phyloP scores from a whole-genome alignment of 345 rosid species.

The Corchorus capsularis region DNA sequence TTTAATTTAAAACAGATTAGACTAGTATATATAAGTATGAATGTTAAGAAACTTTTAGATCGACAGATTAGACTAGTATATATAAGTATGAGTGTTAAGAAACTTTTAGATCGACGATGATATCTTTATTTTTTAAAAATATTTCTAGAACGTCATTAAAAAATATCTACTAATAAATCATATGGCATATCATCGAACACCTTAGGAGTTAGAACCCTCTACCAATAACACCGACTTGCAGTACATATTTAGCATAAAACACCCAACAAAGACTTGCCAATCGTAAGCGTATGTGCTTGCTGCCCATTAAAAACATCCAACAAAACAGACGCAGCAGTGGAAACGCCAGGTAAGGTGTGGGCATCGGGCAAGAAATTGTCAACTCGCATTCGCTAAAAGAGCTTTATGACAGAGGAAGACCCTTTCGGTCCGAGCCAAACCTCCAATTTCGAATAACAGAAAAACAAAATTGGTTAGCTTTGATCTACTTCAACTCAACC shows the following conservation, averaged over 20 bases:
- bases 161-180: no score
- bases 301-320: conserved; percentile 38
- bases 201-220: conserved; percentile 62
- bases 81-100: no score
- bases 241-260: conserved; percentile 67
- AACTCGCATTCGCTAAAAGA: conserved; percentile 65
- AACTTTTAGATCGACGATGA: no score
- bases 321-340: conserved; percentile 54
- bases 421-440: conserved; percentile 52
- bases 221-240: conserved; percentile 53
- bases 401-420: conserved; percentile 45
- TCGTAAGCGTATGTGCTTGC: conserved; percentile 69
- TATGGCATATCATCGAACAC: conserved; percentile 72
- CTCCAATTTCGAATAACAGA: no score
- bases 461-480: no score
- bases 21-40: no score
- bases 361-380: conserved; percentile 67
- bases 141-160: no score
- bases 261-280: conserved; percentile 81
- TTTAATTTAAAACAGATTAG: no score
- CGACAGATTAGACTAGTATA: no score
- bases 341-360: conserved; percentile 75
- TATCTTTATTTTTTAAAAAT: no score
- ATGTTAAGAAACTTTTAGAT: no score
- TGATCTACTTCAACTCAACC: no score